A percentile compares a stretch with the other conserved stretches of the same genome.
These are phyloP conservation scores for Phytophthora pluvialis DNA, from an alignment of 352 stramenopile genomes.

Conservation along the genomic window DNA sequence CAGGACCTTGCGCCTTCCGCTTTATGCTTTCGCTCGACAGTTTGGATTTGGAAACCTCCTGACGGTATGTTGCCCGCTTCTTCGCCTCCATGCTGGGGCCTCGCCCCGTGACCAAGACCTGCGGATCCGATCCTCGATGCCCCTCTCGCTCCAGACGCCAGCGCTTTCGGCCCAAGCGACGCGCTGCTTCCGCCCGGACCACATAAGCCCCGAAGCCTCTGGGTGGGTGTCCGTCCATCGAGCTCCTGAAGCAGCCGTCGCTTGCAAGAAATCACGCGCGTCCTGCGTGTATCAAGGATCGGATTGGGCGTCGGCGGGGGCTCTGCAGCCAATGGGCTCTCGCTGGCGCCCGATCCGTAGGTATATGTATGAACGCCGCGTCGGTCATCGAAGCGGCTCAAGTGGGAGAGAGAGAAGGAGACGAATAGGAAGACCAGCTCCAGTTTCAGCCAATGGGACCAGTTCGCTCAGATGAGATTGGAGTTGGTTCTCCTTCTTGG, in stretches of 20 bases:
- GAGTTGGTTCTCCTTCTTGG: neutral
- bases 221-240: conserved; percentile 2
- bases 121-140: conserved; percentile 48
- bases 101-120: conserved; percentile 17
- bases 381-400: conserved; percentile 12
- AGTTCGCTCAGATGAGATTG: no score
- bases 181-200: conserved; percentile 8
- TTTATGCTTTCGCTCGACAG: conserved; percentile 26
- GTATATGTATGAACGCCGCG: conserved; percentile 77
- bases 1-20: conserved; percentile 2
- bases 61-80: conserved; percentile 66
- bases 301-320: conserved; percentile 48
- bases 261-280: conserved; percentile 50
- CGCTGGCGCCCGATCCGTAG: conserved; percentile 68
- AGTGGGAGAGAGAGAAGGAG: conserved; percentile 4
- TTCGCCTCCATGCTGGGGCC: neutral
- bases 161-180: conserved; percentile 33
- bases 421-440: neutral
- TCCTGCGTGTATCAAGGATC: conserved; percentile 88
- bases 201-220: neutral
- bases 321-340: conserved; percentile 7
- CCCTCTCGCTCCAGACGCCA: conserved; percentile 28
- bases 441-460: neutral
- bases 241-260: conserved; percentile 30
- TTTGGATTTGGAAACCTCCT: conserved; percentile 87